Evolutionary conservation across 2,329 filamentous ascomycete genomes (phyloP), one percentile per base, ranked within the genome.

Genomic region (Diaporthe capsici): DNA sequence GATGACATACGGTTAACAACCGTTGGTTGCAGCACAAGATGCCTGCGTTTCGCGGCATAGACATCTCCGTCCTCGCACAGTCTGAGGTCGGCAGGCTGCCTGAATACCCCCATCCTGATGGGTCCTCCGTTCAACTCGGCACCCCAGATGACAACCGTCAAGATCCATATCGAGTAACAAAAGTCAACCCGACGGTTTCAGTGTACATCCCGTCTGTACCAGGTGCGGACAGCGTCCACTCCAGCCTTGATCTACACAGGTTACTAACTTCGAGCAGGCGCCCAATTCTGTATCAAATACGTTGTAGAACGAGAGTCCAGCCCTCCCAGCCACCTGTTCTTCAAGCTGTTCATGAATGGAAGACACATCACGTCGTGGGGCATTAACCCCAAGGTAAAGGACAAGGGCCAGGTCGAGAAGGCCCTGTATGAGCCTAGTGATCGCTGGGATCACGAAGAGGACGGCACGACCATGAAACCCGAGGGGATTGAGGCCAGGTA

Each of bases 171-270:
- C 78, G 77, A 57, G 78, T 81, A 53, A 81, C 81, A 72, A 86
- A 84, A 77, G 75, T 78, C 31, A 83, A 85, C 20, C 85, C 89
- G 2, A 84, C 81, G 5, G 82, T 88, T 31, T 89, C 90, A 1
- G 89, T 91, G 47, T 92, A 92, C 78, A 85, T 92, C 17, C 89
- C 90, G 2, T 90, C 90, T 0, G 79, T 85, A 4, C 85, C 89
- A 80, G 89, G 90, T 90, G 80, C 74, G 81, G 7, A 39, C 8
- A 5, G 13, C 31, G 8, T 17, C 22, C 17, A 22, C n/a, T 15
- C 34, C 47, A 42, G 37, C 31, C 4, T 15, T 60, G 12, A 20
- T 42, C 28, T 12, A 10, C 22, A 20, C 39, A 13, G 12, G 7
- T 42, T 3, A 6, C 17, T 8, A 49, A 70, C 13, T 65, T 78